Percentiles rank a stretch among this genome's conserved stretches.
phyloP scores from a whole-genome alignment of 2,329 filamentous ascomycete genomes.

The Fusarium nodosum region DNA sequence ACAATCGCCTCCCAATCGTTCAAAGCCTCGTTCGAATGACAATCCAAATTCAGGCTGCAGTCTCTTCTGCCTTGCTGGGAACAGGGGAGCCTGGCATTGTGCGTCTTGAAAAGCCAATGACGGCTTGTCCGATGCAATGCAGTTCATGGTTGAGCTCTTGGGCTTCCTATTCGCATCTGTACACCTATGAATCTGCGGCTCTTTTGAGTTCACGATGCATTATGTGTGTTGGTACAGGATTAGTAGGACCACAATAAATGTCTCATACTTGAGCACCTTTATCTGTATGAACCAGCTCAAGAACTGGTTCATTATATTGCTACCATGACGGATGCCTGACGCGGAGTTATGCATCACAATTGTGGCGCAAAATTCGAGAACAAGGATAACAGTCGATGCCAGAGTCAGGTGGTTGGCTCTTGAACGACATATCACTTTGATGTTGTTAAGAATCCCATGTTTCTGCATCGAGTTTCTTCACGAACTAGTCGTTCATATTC shows the following conservation, averaged over 20 bases:
- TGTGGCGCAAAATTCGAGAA: constrained; percentile 16
- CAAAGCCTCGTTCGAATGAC: constrained; percentile 41
- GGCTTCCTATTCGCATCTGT: constrained; percentile 8
- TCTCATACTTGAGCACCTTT: constrained; percentile 18
- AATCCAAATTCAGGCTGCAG: constrained; percentile 45
- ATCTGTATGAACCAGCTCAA: not conserved
- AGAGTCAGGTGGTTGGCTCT: constrained; percentile 7
- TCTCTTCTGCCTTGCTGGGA: constrained; percentile 43
- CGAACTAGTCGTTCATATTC: constrained; percentile 23
- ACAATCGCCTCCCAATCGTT: constrained; percentile 36
- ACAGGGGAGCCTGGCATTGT: constrained; percentile 43
- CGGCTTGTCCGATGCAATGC: constrained; percentile 25
- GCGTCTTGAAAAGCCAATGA: constrained; percentile 41
- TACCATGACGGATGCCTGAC: constrained; percentile 17
- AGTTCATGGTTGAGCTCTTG: constrained; percentile 7
- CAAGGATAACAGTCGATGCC: constrained; percentile 10
- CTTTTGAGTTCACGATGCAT: constrained; percentile 26
- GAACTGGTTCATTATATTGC: constrained; percentile 13
- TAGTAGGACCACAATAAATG: constrained; percentile 7
- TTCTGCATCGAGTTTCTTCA: constrained; percentile 11
- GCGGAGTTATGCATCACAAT: constrained; percentile 15
- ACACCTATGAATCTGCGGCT: constrained; percentile 6
- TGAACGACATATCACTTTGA: constrained; percentile 12
- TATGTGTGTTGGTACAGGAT: constrained; percentile 5
- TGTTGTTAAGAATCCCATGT: constrained; percentile 24